Evolutionary conservation across 2,329 filamentous ascomycete genomes (phyloP), one percentile per base, ranked within the genome.

Genomic region (Didymella pinodella): DNA sequence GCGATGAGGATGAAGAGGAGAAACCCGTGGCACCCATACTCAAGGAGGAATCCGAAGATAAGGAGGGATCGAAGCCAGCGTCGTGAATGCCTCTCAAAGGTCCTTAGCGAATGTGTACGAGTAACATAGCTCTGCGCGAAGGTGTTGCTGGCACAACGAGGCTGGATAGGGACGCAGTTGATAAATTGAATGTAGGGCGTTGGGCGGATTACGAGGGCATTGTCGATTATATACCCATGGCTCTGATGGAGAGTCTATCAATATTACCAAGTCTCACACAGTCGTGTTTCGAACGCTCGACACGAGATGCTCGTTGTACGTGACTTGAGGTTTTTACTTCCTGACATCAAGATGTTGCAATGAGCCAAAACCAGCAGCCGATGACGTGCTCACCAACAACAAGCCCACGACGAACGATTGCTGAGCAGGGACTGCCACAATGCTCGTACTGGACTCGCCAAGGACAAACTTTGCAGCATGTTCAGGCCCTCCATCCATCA

Each of bases 1-100:
- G 69, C 34, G 69, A 72, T 18, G 54, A 50, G 25, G 54, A 57
- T 3, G 48, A 57, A 34, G 54, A 51, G 29, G 54, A 57, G 29
- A 20, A 18, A 20, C 12, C 41, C 7, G 16, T 22, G 8, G 54
- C 54, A 32, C 29, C 41, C 2, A 38, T 7, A 11, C 48, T 51
- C 31, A 40, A 57, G 28, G 54, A 57, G 18, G 54, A 51, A 20
- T 32, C 44, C 25, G 41, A 60, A 36, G 57, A 51, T 29, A 56
- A 52, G 47, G 47, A 46, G 1, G 1, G 7, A 10, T 28, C 18
- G 11, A 50, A 47, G 40, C 7, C 50, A 38, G 22, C 32, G 28
- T 20, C 8, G 38, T 59, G 34, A 31, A 31, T 6, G 10, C 34
- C 25, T 18, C 3, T 3, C 20, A 28, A 20, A 20, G 11, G 22